phyloP scores from a whole-genome alignment of 345 rosid species.

The Dovyalis caffra region DNA sequence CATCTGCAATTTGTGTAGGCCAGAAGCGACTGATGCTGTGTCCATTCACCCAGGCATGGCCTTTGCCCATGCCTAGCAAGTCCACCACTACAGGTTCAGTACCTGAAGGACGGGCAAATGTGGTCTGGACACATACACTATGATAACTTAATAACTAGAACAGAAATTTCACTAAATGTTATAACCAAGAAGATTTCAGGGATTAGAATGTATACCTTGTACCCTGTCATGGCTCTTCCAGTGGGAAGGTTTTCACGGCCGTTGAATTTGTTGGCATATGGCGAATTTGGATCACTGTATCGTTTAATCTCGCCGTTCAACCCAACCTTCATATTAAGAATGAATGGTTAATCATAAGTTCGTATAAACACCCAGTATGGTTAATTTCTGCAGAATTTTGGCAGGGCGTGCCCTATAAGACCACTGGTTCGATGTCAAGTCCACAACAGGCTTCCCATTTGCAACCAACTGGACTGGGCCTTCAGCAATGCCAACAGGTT shows the following conservation, averaged over 20 bases:
- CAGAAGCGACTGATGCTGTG: conserved; percentile 4
- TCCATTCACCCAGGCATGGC: not conserved
- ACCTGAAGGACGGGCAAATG: conserved; percentile 5
- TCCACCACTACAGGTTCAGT: conserved; percentile 14
- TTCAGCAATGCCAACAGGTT: not conserved
- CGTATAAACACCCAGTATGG: not conserved
- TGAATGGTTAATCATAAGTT: not conserved
- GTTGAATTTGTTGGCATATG: not conserved
- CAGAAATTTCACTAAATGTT: not conserved
- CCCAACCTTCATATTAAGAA: not conserved
- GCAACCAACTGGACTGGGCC: conserved; percentile 1
- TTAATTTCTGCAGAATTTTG: not conserved
- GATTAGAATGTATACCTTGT: conserved; percentile 6
- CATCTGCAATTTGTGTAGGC: conserved; percentile 4
- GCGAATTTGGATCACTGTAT: conserved; percentile 4
- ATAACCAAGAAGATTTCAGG: too few species aligned
- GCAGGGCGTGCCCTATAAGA: not conserved
- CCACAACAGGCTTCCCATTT: not conserved
- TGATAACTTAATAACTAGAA: not conserved
- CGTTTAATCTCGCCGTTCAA: not conserved
- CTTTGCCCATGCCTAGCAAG: conserved; percentile 15
- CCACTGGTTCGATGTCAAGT: not conserved
- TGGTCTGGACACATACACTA: not conserved
- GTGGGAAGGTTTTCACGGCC: not conserved
- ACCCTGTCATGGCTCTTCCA: conserved; percentile 8